These are phyloP conservation scores for Diplogelasinospora grovesii DNA, from an alignment of 495 filamentous ascomycete species.

Conservation along the genomic window DNA sequence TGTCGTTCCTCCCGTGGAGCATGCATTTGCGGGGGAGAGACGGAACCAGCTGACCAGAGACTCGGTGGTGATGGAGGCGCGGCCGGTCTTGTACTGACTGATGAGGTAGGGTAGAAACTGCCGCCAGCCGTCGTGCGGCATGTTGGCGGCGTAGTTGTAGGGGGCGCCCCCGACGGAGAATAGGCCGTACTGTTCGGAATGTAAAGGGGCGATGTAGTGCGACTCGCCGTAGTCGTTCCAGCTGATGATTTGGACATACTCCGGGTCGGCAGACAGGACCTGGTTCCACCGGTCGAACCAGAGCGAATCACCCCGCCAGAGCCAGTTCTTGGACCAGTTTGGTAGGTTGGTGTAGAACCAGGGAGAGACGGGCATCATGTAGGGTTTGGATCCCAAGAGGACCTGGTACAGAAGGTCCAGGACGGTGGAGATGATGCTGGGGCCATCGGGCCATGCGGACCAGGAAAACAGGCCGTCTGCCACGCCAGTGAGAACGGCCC, in stretches of 20 bases:
- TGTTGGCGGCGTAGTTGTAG: slow-evolving; percentile 13
- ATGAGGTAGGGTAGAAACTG: slow-evolving; percentile 53
- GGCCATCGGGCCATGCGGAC: slow-evolving; percentile 12
- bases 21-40: slow-evolving; percentile 20
- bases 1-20: slow-evolving; percentile 24
- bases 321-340: slow-evolving; percentile 61
- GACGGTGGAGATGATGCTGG: slow-evolving; percentile 5
- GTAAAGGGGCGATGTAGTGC: slow-evolving; percentile 52
- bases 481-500: slow-evolving; percentile 24
- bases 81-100: slow-evolving; percentile 46
- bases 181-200: slow-evolving; percentile 35
- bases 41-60: slow-evolving; percentile 57
- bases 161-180: slow-evolving; percentile 31
- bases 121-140: slow-evolving; percentile 40
- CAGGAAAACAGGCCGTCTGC: slow-evolving; percentile 14
- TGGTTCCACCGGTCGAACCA: slow-evolving; percentile 70
- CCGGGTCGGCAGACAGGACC: slow-evolving; percentile 50
- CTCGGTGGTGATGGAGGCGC: slow-evolving; percentile 21
- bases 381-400: slow-evolving; percentile 3
- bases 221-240: slow-evolving; percentile 68
- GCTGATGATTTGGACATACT: slow-evolving; percentile 50
- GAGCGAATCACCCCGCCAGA: slow-evolving; percentile 56
- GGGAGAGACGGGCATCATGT: slow-evolving; percentile 68
- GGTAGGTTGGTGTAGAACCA: slow-evolving; percentile 64
- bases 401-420: slow-evolving; percentile 5